Conservation (phyloP, 2,329 filamentous ascomycete genomes). For the Stachybotrys echinatus region DNA sequence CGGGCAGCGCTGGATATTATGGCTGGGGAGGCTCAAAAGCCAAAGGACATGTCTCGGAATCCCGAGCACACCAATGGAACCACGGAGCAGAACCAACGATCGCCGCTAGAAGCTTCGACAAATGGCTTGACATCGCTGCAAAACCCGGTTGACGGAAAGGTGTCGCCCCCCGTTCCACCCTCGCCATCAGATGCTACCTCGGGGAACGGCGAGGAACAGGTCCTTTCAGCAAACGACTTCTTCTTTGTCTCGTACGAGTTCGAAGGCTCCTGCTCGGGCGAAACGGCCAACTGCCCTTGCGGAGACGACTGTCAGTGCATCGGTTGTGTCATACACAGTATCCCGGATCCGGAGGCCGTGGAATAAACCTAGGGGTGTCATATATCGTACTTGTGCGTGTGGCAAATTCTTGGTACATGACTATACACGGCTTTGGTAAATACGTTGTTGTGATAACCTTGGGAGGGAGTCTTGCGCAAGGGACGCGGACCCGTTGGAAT, state of each 20-base stretch:
- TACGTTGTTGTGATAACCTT: too few relatives aligned
- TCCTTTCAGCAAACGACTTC: constrained; percentile 47
- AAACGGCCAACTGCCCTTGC: constrained; percentile 47
- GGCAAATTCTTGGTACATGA: too few relatives aligned
- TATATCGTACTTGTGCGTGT: too few relatives aligned
- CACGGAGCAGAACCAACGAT: constrained; percentile 13
- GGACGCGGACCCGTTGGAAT: too few relatives aligned
- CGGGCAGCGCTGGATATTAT: constrained; percentile 41
- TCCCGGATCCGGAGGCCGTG: constrained; percentile 10
- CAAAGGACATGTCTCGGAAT: constrained; percentile 10
- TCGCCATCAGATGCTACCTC: constrained; percentile 44
- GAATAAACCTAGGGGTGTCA: too few relatives aligned
- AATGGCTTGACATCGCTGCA: constrained; percentile 10
- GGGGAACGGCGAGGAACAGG: constrained; percentile 43
- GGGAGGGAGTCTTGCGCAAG: too few relatives aligned
- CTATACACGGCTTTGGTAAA: too few relatives aligned
- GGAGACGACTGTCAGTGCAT: constrained; percentile 55
- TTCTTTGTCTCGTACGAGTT: constrained; percentile 55
- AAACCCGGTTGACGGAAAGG: constrained; percentile 18
- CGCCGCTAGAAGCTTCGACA: constrained; percentile 10
- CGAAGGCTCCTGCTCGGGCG: constrained; percentile 41
- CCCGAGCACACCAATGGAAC: constrained; percentile 16
- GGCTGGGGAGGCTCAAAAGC: constrained; percentile 25
- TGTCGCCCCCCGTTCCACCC: constrained; percentile 33
- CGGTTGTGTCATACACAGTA: constrained; percentile 49